A percentile compares a stretch with the other conserved stretches of the same genome.
Evolutionary conservation across 2,329 filamentous ascomycete genomes (phyloP).

Genomic region (Fusarium fracticaudum): DNA sequence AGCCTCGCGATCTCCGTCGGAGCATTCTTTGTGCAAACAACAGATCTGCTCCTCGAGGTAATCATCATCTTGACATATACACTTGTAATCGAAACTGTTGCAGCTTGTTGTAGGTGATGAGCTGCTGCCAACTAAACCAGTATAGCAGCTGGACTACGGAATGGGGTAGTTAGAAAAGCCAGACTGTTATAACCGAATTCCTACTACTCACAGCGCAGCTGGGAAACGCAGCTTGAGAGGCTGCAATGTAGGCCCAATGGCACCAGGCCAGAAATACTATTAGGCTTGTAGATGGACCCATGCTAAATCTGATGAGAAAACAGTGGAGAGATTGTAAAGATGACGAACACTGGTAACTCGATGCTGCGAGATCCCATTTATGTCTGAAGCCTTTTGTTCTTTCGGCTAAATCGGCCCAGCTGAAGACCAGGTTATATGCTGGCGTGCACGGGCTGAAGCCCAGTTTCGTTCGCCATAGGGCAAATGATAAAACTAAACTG

Average conservation of each 20-base stretch:
- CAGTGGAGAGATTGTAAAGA: background rate
- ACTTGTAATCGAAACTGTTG: background rate
- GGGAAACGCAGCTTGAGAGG: background rate
- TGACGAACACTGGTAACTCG: too few relatives aligned
- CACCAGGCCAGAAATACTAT: background rate
- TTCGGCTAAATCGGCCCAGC: background rate
- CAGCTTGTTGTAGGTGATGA: background rate
- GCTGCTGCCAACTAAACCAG: background rate
- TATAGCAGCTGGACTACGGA: background rate
- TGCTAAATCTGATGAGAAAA: background rate
- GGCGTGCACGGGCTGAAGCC: background rate
- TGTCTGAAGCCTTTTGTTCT: background rate
- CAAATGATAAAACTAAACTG: background rate
- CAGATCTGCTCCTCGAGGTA: background rate
- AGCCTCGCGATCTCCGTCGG: background rate
- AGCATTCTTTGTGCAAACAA: background rate
- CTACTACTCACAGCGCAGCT: background rate
- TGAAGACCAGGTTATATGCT: background rate
- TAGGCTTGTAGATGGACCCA: background rate
- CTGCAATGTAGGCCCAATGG: background rate
- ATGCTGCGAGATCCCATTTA: background rate
- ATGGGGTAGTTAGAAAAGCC: background rate
- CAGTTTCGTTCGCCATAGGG: too few relatives aligned
- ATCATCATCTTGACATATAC: background rate
- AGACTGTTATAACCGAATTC: too few relatives aligned